Evolutionary conservation across 257 asterid species (phyloP).

Genomic region (Gentiana straminea): DNA sequence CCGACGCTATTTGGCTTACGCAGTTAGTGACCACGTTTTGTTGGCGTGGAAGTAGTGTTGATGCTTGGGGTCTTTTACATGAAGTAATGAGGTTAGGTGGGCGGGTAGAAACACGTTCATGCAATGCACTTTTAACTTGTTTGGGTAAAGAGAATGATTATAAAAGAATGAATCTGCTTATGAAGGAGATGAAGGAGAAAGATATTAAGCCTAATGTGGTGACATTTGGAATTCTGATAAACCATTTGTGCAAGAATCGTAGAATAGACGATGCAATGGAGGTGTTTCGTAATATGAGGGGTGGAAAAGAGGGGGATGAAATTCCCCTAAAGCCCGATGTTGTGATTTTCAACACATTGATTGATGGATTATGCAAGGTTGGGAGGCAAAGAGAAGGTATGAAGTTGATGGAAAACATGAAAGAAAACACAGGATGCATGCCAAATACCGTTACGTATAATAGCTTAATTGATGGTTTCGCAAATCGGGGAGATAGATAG

Average conservation of each 20-base stretch:
- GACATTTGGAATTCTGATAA: slow-evolving; percentile 62
- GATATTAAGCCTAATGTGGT: slow-evolving; percentile 44
- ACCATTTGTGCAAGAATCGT: slow-evolving; percentile 47
- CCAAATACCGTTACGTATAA: slow-evolving; percentile 51
- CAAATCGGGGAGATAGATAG: slow-evolving; percentile 59
- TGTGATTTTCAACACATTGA: slow-evolving; percentile 55
- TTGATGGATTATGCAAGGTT: slow-evolving; percentile 76
- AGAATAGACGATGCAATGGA: slow-evolving; percentile 69
- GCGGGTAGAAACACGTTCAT: slow-evolving; percentile 28
- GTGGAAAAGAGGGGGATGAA: slow-evolving; percentile 25
- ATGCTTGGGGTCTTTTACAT: slow-evolving; percentile 61
- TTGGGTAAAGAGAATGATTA: slow-evolving; percentile 38
- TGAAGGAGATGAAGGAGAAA: slow-evolving; percentile 68
- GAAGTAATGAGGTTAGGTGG: slow-evolving; percentile 37
- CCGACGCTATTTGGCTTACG: slow-evolving; percentile 25
- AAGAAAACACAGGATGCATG: slow-evolving; percentile 20
- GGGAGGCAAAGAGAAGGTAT: slow-evolving; percentile 78
- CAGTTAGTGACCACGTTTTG: slow-evolving; percentile 39
- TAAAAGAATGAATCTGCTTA: slow-evolving; percentile 54
- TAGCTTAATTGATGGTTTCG: slow-evolving; percentile 66
- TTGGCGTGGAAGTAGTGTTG: slow-evolving; percentile 28
- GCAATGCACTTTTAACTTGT: slow-evolving; percentile 51
- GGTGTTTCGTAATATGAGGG: slow-evolving; percentile 50
- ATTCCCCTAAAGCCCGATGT: slow-evolving; percentile 43
- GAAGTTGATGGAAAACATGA: slow-evolving; percentile 56